These are phyloP conservation scores for Ustilago tritici DNA, from an alignment of 1,284 basidiomycete species.

Conservation along the genomic window DNA sequence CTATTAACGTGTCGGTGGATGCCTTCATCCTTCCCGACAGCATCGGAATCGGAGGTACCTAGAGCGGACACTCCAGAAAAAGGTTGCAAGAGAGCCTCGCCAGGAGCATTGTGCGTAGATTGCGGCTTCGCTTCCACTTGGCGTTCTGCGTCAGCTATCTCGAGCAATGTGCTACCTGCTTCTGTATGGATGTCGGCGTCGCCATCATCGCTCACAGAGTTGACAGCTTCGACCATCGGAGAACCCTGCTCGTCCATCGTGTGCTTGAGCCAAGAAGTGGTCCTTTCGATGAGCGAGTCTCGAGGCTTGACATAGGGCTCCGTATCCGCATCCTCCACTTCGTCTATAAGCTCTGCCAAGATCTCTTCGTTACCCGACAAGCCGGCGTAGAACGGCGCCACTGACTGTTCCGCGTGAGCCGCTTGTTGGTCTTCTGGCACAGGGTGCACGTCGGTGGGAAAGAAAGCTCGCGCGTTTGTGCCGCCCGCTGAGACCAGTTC, in stretches of 20 bases:
- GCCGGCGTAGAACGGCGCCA: background rate
- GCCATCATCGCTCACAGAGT: background rate
- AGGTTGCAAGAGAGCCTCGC: too few species aligned
- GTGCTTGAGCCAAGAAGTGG: conserved; percentile 29
- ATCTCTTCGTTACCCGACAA: background rate
- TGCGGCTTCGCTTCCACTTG: too few species aligned
- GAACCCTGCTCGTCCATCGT: conserved; percentile 13
- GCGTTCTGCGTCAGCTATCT: too few species aligned
- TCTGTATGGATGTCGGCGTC: background rate
- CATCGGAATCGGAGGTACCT: too few species aligned
- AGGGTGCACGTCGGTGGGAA: too few species aligned
- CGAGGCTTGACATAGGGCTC: background rate
- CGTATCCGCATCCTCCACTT: background rate
- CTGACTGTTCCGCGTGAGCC: background rate
- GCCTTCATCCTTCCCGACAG: too few species aligned
- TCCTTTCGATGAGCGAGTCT: conserved; percentile 21
- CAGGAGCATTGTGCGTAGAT: too few species aligned
- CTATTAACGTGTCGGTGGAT: background rate
- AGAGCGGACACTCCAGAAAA: too few species aligned
- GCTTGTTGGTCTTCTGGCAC: background rate
- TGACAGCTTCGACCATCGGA: background rate
- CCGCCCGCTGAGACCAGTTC: background rate
- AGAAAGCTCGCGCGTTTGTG: background rate
- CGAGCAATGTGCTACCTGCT: background rate
- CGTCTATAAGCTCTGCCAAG: conserved; percentile 6